A percentile compares a stretch with the other conserved stretches of the same genome.
phyloP scores from a whole-genome alignment of 345 rosid genomes.

The Lepidium sativum region DNA sequence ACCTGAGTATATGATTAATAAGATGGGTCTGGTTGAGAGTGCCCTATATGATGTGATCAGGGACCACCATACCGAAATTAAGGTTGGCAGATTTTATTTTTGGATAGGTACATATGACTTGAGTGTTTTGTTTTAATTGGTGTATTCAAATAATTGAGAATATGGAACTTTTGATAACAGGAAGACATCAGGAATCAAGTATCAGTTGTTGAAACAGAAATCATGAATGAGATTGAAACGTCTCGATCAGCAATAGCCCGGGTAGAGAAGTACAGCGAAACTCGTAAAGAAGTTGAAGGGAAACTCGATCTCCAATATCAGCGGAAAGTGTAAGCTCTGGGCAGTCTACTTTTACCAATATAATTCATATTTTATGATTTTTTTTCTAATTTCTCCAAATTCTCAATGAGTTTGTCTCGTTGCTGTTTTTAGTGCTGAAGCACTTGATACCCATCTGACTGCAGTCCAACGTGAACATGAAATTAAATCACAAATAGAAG shows the following conservation, averaged over 20 bases:
- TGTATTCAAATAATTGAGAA: background rate
- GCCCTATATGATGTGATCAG: slow-evolving; percentile 45
- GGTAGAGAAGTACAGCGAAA: slow-evolving; percentile 53
- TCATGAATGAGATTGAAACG: slow-evolving; percentile 44
- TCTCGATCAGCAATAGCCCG: slow-evolving; percentile 42
- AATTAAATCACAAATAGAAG: slow-evolving; percentile 80
- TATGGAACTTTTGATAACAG: slow-evolving; percentile 31
- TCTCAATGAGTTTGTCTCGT: slow-evolving; percentile 6
- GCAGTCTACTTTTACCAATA: background rate
- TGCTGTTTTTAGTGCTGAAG: slow-evolving; percentile 66
- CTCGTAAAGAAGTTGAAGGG: slow-evolving; percentile 65
- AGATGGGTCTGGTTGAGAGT: slow-evolving; percentile 47
- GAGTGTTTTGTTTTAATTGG: background rate
- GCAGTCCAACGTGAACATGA: slow-evolving; percentile 76
- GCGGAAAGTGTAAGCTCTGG: slow-evolving; percentile 58
- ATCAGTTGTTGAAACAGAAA: slow-evolving; percentile 47
- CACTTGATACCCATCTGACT: slow-evolving; percentile 83
- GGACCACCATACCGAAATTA: slow-evolving; percentile 47
- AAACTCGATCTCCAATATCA: slow-evolving; percentile 78
- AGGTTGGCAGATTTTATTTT: slow-evolving; percentile 34
- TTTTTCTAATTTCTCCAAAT: background rate
- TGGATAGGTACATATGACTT: background rate
- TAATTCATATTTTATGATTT: background rate
- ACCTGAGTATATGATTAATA: slow-evolving; percentile 40
- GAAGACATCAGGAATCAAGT: slow-evolving; percentile 70